Conservation (phyloP, 306 rosid genomes). For the Gleditsia sinensis region DNA sequence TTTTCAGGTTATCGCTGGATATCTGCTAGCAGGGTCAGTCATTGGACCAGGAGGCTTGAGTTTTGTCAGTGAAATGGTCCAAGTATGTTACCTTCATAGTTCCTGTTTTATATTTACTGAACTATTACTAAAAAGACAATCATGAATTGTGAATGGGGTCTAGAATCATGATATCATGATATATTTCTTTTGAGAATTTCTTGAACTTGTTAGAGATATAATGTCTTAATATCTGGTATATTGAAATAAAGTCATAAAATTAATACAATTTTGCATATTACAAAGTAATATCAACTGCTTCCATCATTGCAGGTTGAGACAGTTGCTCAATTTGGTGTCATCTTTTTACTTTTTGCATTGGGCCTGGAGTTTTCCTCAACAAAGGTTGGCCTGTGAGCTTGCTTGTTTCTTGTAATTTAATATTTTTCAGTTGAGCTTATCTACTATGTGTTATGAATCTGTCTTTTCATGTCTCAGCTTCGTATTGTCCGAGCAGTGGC, state of each 20-base stretch:
- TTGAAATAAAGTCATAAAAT: conserved; percentile 5
- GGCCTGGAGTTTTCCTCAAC: conserved; percentile 86
- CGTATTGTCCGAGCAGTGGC: conserved; percentile 91
- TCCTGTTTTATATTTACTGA: conserved; percentile 13
- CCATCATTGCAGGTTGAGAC: conserved; percentile 80
- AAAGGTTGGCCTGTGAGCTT: conserved; percentile 55
- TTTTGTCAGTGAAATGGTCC: conserved; percentile 96
- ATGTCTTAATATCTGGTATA: conserved; percentile 10
- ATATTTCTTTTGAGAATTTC: not conserved
- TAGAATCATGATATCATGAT: not conserved
- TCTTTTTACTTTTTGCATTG: conserved; percentile 90
- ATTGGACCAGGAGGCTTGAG: conserved; percentile 94
- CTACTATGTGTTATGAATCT: conserved; percentile 19
- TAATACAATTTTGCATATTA: not conserved
- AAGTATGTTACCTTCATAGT: conserved; percentile 60
- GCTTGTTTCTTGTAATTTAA: not conserved
- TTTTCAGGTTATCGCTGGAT: conserved; percentile 85
- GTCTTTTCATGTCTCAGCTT: conserved; percentile 59
- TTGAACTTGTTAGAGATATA: not conserved
- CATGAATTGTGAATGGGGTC: not conserved
- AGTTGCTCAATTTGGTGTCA: conserved; percentile 96
- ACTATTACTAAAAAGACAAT: conserved; percentile 23
- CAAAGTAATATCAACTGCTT: conserved; percentile 15
- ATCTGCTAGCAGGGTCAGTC: conserved; percentile 82
- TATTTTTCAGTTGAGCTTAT: conserved; percentile 4